phyloP scores from a whole-genome alignment of 1,139 yeast genomes.

The Magnusiomyces magnusii region DNA sequence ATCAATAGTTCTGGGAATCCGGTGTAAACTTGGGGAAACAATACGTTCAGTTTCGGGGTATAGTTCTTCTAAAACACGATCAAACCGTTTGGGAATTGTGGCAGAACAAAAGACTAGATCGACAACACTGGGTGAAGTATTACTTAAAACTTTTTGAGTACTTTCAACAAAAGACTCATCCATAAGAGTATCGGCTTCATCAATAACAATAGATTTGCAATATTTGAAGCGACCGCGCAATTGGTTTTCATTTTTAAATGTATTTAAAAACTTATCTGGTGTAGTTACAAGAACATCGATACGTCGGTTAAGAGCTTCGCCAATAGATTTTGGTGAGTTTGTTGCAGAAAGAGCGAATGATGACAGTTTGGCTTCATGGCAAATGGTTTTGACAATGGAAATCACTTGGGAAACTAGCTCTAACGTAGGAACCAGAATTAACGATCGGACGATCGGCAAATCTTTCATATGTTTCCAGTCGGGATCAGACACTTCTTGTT shows the following conservation, averaged over 20 bases:
- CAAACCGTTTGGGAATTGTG: constrained; percentile 76
- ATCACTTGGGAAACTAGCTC: constrained; percentile 81
- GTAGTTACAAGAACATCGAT: constrained; percentile 80
- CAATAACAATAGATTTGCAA: constrained; percentile 60
- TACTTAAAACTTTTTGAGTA: constrained; percentile 50
- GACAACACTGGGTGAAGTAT: constrained; percentile 40
- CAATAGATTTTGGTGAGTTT: constrained; percentile 16
- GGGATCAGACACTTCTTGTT: constrained; percentile 27
- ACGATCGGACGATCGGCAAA: constrained; percentile 51
- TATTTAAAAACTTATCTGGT: constrained; percentile 41
- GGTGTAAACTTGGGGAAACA: constrained; percentile 76
- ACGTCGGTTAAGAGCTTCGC: constrained; percentile 38
- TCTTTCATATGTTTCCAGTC: constrained; percentile 25
- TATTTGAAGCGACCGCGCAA: constrained; percentile 23
- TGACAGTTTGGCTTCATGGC: constrained; percentile 34
- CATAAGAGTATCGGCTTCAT: constrained; percentile 92
- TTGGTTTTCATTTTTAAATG: constrained; percentile 18
- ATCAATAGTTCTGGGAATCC: constrained; percentile 66
- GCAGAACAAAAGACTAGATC: constrained; percentile 81
- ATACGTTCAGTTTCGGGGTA: constrained; percentile 66
- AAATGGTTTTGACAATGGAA: constrained; percentile 51
- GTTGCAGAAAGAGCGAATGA: constrained; percentile 27
- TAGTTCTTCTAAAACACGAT: constrained; percentile 48
- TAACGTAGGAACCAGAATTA: constrained; percentile 78
- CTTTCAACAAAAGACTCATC: constrained; percentile 72